Conservation (phyloP, 2,329 filamentous ascomycete species). For the Penicillium sp. region DNA sequence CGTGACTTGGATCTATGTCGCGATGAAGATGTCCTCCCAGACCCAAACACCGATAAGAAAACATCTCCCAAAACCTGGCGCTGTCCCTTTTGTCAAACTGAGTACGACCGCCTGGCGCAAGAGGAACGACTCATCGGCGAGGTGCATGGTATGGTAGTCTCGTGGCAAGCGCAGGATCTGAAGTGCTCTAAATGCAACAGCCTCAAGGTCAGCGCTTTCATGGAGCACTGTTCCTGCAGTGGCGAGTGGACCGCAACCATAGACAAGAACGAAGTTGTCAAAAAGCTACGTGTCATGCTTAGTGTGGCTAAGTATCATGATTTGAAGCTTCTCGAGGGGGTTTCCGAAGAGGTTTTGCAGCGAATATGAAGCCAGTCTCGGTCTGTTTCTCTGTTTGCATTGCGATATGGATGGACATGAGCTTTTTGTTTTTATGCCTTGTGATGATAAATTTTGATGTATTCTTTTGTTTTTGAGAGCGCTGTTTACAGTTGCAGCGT, state of each 20-base stretch:
- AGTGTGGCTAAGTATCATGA: conserved; percentile 76
- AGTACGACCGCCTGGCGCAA: conserved; percentile 73
- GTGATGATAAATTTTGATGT: background rate
- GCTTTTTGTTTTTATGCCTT: background rate
- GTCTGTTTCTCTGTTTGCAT: background rate
- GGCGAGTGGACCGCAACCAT: conserved; percentile 77
- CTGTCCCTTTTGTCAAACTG: conserved; percentile 70
- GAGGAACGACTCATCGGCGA: conserved; percentile 78
- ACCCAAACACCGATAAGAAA: conserved; percentile 31
- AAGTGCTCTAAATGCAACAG: conserved; percentile 69
- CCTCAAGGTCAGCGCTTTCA: conserved; percentile 82
- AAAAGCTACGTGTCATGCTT: conserved; percentile 64
- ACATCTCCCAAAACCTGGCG: conserved; percentile 57
- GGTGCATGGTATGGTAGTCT: conserved; percentile 69
- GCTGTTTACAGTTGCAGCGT: conserved; percentile 1
- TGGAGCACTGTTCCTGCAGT: conserved; percentile 93
- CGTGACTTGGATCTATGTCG: conserved; percentile 89
- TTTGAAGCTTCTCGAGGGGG: conserved; percentile 72
- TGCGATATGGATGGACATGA: background rate
- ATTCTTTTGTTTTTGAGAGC: conserved; percentile 1
- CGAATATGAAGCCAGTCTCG: conserved; percentile 30
- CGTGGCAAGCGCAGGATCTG: conserved; percentile 87
- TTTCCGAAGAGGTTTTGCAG: conserved; percentile 62
- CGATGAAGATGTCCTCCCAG: conserved; percentile 73
- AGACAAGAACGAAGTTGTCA: conserved; percentile 61